Percentiles rank a stretch among this genome's conserved stretches.
These are phyloP conservation scores for Ceratocystis albifundus DNA, from an alignment of 2,329 filamentous ascomycete genomes.

Conservation along the genomic window DNA sequence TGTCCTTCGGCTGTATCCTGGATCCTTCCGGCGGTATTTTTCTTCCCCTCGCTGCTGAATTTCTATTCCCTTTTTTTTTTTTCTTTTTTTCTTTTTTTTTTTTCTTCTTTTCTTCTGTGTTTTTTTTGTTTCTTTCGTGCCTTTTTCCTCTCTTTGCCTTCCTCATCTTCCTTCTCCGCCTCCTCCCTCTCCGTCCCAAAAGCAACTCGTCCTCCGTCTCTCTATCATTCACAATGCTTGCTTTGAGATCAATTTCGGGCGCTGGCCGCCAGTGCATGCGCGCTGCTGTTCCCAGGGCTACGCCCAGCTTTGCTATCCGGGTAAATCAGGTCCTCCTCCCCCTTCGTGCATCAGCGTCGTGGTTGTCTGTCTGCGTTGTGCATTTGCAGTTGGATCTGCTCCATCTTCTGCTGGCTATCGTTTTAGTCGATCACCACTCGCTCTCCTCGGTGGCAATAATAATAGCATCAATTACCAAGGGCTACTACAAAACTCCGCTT, in stretches of 20 bases:
- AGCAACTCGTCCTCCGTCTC: constrained; percentile 23
- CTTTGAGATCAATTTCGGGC: constrained; percentile 64
- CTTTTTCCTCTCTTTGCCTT: neutral
- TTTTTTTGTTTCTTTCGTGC: constrained; percentile 4
- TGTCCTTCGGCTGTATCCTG: neutral
- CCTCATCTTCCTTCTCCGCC: neutral
- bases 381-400: constrained; percentile 5
- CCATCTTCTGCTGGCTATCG: constrained; percentile 29
- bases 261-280: constrained; percentile 70
- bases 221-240: constrained; percentile 57
- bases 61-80: neutral
- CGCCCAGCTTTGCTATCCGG: constrained; percentile 41
- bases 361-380: constrained; percentile 16
- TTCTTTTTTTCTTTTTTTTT: neutral
- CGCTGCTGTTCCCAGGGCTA: constrained; percentile 46
- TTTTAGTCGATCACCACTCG: no score
- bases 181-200: neutral
- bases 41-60: constrained; percentile 1
- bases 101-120: constrained; percentile 1
- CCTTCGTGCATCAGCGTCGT: neutral
- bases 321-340: constrained; percentile 33
- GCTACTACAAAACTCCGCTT: no score
- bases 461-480: no score
- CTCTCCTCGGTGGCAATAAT: no score
- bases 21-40: constrained; percentile 15